phyloP scores from a whole-genome alignment of 1,139 yeast species.

The Pichiaceae sp. region DNA sequence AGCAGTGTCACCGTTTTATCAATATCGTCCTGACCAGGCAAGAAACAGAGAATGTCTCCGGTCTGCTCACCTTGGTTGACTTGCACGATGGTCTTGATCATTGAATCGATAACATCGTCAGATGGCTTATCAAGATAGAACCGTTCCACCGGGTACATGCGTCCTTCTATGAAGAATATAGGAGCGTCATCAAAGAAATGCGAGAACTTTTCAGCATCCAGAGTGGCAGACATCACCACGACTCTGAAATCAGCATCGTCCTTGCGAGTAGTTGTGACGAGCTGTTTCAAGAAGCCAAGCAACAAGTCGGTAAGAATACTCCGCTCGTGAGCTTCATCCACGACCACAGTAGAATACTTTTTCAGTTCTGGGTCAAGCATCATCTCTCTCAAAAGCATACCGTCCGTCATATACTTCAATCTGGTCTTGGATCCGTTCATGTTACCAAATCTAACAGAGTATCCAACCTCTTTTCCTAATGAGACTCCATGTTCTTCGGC shows the following conservation, averaged over 20 bases:
- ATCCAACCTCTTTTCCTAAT: constrained; percentile 84
- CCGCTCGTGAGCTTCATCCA: constrained; percentile 97
- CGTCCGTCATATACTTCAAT: constrained; percentile 86
- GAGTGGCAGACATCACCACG: constrained; percentile 88
- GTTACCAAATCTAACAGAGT: constrained; percentile 81
- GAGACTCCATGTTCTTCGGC: constrained; percentile 77
- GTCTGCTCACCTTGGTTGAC: constrained; percentile 68
- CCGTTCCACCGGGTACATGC: constrained; percentile 76
- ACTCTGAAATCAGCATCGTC: constrained; percentile 41
- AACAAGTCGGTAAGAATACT: constrained; percentile 85
- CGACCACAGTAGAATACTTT: constrained; percentile 67
- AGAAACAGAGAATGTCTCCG: constrained; percentile 85
- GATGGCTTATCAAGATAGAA: constrained; percentile 50
- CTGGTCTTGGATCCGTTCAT: constrained; percentile 46
- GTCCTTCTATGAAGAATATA: constrained; percentile 79
- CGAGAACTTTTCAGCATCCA: constrained; percentile 87
- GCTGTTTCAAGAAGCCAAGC: constrained; percentile 75
- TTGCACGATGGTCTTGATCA: constrained; percentile 69
- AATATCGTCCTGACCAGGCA: constrained; percentile 97
- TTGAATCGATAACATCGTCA: constrained; percentile 79
- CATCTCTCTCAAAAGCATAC: constrained; percentile 89
- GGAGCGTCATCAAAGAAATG: constrained; percentile 72
- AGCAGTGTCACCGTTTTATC: constrained; percentile 71
- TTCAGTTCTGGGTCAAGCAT: constrained; percentile 64
- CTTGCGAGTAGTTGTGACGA: constrained; percentile 40